phyloP scores from a whole-genome alignment of 169 alveolate species.

The Cryptosporidium meleagridis region DNA sequence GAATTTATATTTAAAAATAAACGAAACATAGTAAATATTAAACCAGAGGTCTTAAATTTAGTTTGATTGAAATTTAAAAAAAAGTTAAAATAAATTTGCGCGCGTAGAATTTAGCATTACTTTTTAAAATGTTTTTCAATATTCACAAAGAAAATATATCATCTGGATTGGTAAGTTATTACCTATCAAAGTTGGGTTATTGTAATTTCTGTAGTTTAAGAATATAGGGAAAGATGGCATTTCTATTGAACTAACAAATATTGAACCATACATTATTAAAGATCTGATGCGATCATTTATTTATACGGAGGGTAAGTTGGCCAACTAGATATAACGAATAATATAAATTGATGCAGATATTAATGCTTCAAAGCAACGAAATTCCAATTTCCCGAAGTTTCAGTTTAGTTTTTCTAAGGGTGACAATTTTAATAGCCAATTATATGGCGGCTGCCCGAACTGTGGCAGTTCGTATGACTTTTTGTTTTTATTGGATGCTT shows the following conservation, averaged over 20 bases:
- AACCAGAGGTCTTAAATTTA: background rate
- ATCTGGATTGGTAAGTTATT: background rate
- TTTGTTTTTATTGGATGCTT: background rate
- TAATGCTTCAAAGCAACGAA: constrained; percentile 3
- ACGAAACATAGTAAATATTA: too few relatives aligned
- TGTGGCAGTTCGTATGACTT: constrained; percentile 49
- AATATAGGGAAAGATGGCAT: constrained; percentile 10
- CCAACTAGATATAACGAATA: background rate
- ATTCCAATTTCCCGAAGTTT: constrained; percentile 35
- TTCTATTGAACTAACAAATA: constrained; percentile 31
- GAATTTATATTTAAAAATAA: too few relatives aligned
- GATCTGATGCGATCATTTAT: constrained; percentile 56
- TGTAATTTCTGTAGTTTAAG: constrained; percentile 4
- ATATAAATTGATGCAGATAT: constrained; percentile 4
- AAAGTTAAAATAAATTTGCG: background rate
- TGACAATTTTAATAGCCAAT: constrained; percentile 30
- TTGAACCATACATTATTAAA: constrained; percentile 13
- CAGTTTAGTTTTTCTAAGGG: constrained; percentile 26
- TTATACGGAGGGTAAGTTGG: constrained; percentile 40
- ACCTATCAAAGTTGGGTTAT: background rate
- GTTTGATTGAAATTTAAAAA: too few relatives aligned
- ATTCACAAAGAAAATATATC: background rate
- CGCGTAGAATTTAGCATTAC: background rate
- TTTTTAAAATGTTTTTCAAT: background rate
- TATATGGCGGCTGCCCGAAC: constrained; percentile 54